Conservation (phyloP, 768 basidiomycete genomes). For the Kwoniella europaea region DNA sequence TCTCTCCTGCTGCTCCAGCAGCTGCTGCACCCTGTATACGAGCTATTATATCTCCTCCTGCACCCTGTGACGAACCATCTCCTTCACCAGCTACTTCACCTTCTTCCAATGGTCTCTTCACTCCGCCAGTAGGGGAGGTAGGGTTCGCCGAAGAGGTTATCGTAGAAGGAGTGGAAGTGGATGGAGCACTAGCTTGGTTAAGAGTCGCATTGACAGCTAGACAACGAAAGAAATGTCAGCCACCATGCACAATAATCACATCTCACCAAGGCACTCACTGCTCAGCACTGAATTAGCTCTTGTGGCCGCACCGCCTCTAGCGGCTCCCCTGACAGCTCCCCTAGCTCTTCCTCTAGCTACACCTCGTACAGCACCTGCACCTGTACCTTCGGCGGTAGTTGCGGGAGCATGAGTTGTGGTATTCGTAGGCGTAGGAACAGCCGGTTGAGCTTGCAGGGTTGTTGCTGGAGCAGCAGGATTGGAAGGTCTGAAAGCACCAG, state of each 20-base stretch:
- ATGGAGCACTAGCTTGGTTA: conserved; percentile 18
- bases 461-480: conserved; percentile 4
- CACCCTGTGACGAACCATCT: neutral
- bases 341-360: conserved; percentile 28
- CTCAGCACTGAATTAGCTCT: conserved; percentile 31
- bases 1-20: conserved; percentile 11
- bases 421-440: conserved; percentile 15
- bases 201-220: conserved; percentile 52
- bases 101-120: conserved; percentile 48
- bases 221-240: neutral
- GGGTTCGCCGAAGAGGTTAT: conserved; percentile 22
- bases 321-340: conserved; percentile 30
- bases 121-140: conserved; percentile 19
- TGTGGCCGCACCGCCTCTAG: conserved; percentile 26
- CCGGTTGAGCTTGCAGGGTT: neutral
- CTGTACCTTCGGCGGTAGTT: conserved; percentile 5
- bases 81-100: conserved; percentile 33
- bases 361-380: conserved; percentile 13
- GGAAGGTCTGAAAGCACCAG: conserved; percentile 30
- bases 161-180: conserved; percentile 15
- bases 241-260: too few species aligned
- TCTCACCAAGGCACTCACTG: conserved; percentile 26
- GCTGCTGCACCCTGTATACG: conserved; percentile 24
- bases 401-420: conserved; percentile 19
- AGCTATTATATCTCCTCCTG: conserved; percentile 20